A percentile compares a stretch with the other conserved stretches of the same genome.
Evolutionary conservation across 257 asterid species (phyloP).

Genomic region (Pogostemon cablin): DNA sequence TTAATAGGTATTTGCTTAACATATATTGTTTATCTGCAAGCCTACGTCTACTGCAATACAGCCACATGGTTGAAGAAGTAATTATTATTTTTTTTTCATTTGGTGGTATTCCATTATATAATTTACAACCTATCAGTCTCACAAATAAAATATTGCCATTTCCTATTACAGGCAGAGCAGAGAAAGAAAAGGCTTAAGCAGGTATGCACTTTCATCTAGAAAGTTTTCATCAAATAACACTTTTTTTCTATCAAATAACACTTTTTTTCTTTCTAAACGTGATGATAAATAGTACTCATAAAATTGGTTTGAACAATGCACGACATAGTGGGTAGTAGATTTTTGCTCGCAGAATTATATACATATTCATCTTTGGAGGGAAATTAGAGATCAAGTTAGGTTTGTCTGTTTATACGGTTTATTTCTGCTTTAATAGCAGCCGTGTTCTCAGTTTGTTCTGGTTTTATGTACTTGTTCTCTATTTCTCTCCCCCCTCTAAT

Average conservation of each 20-base stretch:
- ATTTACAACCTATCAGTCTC: conserved; percentile 30
- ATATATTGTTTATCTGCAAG: conserved; percentile 16
- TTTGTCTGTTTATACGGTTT: background rate
- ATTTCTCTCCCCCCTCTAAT: too few relatives aligned
- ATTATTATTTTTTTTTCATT: background rate
- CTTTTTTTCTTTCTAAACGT: too few relatives aligned
- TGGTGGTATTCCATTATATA: conserved; percentile 5
- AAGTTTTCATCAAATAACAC: background rate
- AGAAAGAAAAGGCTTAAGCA: conserved; percentile 65
- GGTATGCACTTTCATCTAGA: conserved; percentile 47
- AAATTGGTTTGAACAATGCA: background rate
- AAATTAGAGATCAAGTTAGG: background rate
- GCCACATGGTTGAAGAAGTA: conserved; percentile 11
- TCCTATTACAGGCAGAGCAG: conserved; percentile 66
- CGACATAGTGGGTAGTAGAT: background rate
- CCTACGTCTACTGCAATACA: conserved; percentile 24
- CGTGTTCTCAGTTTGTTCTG: too few relatives aligned
- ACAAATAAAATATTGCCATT: conserved; percentile 32
- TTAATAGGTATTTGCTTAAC: background rate
- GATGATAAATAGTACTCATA: background rate
- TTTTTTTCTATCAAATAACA: background rate
- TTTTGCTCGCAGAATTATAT: background rate
- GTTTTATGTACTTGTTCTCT: too few relatives aligned
- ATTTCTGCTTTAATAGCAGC: too few relatives aligned
- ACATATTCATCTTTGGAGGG: background rate